Conservation (phyloP, 176 grass and related monocot species). For the Carex myosuroides region DNA sequence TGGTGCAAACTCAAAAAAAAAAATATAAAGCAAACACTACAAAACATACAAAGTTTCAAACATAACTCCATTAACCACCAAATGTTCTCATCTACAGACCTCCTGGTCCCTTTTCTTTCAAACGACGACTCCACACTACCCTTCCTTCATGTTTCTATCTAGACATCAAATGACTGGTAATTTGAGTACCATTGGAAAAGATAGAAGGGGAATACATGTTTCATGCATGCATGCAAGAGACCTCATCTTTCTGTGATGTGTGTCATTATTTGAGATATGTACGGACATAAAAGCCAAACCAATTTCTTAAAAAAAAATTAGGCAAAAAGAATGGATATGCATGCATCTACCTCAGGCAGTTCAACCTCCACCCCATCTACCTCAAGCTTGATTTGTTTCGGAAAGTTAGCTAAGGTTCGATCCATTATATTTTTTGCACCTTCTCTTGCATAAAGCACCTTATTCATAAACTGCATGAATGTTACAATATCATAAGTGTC, state of each 20-base stretch:
- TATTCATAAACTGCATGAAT: conserved; percentile 75
- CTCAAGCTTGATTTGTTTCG: conserved; percentile 71
- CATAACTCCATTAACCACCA: background rate
- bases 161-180: background rate
- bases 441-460: conserved; percentile 94
- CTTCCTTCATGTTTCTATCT: background rate
- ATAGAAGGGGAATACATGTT: background rate
- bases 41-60: background rate
- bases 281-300: background rate
- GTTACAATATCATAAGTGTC: background rate
- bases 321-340: background rate
- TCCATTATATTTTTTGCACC: conserved; percentile 99
- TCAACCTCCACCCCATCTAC: conserved; percentile 75
- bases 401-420: conserved; percentile 73
- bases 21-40: background rate
- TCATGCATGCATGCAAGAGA: background rate
- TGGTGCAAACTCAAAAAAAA: background rate
- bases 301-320: background rate
- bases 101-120: background rate
- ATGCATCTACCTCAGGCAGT: conserved; percentile 62
- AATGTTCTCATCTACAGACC: background rate
- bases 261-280: background rate
- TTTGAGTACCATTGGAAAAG: background rate
- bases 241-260: background rate
- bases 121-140: background rate